phyloP scores from a whole-genome alignment of 2,329 filamentous ascomycete species.

The Colletotrichum spinosum region DNA sequence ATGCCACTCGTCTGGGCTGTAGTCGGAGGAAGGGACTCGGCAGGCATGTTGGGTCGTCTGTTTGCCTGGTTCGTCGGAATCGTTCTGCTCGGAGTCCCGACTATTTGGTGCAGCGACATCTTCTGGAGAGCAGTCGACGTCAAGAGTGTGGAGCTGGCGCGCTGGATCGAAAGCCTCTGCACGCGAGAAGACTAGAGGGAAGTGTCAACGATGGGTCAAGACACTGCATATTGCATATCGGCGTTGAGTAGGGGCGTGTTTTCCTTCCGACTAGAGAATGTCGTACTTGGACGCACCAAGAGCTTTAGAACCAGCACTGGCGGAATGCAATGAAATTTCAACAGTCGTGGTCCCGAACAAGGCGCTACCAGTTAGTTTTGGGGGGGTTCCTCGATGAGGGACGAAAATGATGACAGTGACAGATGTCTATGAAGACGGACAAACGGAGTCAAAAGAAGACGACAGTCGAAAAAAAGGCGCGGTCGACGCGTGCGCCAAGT shows the following conservation, averaged over 20 bases:
- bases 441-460: too few relatives aligned
- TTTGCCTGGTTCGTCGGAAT: constrained; percentile 53
- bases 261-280: constrained; percentile 6
- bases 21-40: constrained; percentile 46
- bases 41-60: constrained; percentile 47
- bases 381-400: too few relatives aligned
- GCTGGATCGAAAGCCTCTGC: constrained; percentile 56
- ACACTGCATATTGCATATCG: constrained; percentile 7
- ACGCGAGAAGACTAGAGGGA: constrained; percentile 25
- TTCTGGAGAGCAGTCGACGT: constrained; percentile 70
- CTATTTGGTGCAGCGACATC: constrained; percentile 68
- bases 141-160: constrained; percentile 56
- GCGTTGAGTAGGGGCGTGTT: constrained; percentile 10
- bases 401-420: too few relatives aligned
- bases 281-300: constrained; percentile 13
- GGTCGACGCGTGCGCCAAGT: too few relatives aligned
- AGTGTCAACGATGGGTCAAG: background rate
- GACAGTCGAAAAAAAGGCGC: too few relatives aligned
- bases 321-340: background rate
- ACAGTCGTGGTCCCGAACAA: background rate
- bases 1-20: constrained; percentile 39
- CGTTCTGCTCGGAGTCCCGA: constrained; percentile 46
- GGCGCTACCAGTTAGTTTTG: too few relatives aligned
- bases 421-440: too few relatives aligned
- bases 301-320: constrained; percentile 7